phyloP scores from a whole-genome alignment of 768 basidiomycete genomes.

The Suillus discolor region DNA sequence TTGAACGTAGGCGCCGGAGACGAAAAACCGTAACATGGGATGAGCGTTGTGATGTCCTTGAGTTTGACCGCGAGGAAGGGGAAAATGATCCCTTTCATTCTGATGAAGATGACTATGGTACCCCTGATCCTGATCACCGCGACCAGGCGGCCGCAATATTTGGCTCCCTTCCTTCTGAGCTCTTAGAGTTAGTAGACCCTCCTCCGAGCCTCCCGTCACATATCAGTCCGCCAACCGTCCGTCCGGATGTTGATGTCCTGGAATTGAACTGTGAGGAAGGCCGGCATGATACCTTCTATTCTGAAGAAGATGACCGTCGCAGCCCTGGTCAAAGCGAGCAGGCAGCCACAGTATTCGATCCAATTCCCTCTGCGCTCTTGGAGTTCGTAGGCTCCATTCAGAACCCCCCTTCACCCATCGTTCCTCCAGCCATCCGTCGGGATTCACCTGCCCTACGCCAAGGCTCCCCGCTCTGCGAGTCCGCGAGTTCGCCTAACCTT shows the following conservation, averaged over 20 bases:
- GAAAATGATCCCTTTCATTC: constrained; percentile 50
- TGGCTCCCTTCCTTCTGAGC: constrained; percentile 46
- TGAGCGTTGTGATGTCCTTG: constrained; percentile 79
- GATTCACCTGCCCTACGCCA: constrained; percentile 24
- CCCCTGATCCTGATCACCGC: constrained; percentile 20
- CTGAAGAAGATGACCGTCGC: constrained; percentile 34
- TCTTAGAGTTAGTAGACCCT: constrained; percentile 62
- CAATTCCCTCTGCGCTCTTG: constrained; percentile 49
- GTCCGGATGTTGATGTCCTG: constrained; percentile 61
- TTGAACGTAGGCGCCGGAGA: constrained; percentile 47
- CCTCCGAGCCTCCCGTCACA: constrained; percentile 65
- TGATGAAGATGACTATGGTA: constrained; percentile 34
- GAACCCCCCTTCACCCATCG: constrained; percentile 16
- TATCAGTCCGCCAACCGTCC: constrained; percentile 14
- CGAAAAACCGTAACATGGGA: constrained; percentile 82
- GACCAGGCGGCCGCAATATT: constrained; percentile 15
- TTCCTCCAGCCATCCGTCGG: constrained; percentile 22
- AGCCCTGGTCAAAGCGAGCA: constrained; percentile 14
- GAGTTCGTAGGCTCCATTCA: constrained; percentile 49
- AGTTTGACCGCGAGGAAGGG: constrained; percentile 70
- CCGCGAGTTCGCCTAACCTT: constrained; percentile 23
- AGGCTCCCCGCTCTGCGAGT: constrained; percentile 32
- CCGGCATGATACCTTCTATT: constrained; percentile 49
- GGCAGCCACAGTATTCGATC: constrained; percentile 16
- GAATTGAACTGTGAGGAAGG: constrained; percentile 74